Evolutionary conservation across 768 basidiomycete species (phyloP).

Genomic region (Boletus eberwhitei): DNA sequence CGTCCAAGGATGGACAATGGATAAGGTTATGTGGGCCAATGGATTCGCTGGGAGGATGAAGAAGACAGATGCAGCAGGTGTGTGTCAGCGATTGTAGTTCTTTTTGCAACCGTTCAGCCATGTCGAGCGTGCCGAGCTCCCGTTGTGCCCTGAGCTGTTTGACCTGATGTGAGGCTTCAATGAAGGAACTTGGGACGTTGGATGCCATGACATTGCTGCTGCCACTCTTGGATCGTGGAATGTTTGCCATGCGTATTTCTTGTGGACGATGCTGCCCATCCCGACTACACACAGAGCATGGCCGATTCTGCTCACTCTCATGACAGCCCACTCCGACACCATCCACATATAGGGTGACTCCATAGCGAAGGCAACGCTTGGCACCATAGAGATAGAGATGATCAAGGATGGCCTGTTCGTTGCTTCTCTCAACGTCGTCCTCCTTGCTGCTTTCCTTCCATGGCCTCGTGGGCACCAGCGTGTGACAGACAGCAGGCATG

Average conservation of each 20-base stretch:
- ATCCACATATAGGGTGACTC: neutral
- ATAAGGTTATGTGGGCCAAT: neutral
- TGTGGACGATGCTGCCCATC: neutral
- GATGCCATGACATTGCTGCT: too few relatives aligned
- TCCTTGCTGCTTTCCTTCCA: neutral
- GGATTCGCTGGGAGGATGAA: fast-evolving
- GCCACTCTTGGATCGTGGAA: neutral
- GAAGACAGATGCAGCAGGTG: neutral
- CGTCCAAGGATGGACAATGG: neutral
- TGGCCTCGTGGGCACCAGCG: neutral
- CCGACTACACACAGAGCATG: neutral
- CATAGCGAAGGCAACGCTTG: constrained; percentile 7
- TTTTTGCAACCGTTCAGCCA: neutral
- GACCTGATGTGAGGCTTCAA: neutral
- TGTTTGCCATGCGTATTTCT: neutral
- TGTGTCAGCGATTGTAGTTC: neutral
- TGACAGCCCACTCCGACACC: neutral
- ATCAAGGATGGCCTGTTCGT: neutral
- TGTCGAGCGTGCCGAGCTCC: neutral
- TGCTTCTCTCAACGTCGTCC: neutral
- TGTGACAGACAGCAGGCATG: neutral
- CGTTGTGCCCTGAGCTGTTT: neutral
- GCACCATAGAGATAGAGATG: neutral
- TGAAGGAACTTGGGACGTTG: neutral
- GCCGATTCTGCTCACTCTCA: neutral